phyloP scores from a whole-genome alignment of 75 land plant genomes.

The Chamaecyparis obtusa region DNA sequence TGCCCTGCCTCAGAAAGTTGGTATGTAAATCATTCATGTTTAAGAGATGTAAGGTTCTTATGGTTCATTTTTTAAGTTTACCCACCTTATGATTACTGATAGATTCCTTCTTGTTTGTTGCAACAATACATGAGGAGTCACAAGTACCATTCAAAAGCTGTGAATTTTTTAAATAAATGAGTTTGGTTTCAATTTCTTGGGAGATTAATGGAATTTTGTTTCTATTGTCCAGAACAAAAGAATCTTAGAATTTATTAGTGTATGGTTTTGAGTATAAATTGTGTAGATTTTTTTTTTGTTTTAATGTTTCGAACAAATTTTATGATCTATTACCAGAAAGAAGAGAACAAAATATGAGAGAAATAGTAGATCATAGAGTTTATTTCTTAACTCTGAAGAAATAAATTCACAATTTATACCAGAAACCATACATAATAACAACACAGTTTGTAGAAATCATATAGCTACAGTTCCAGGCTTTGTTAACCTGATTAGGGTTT shows the following conservation, averaged over 20 bases:
- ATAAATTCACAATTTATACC: too few species aligned
- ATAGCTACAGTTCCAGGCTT: background rate
- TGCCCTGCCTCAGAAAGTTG: conserved; percentile 41
- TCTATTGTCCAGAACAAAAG: background rate
- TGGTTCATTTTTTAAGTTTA: background rate
- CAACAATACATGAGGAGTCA: background rate
- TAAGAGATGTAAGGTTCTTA: too few species aligned
- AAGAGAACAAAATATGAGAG: too few species aligned
- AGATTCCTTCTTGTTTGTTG: background rate
- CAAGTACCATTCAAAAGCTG: background rate
- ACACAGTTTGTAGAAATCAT: too few species aligned
- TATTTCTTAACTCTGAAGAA: too few species aligned
- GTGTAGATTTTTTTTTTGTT: too few species aligned
- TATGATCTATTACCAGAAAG: too few species aligned
- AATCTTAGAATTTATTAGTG: too few species aligned
- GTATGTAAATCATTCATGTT: background rate
- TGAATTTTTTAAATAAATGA: background rate
- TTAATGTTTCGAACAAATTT: too few species aligned
- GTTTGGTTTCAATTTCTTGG: background rate
- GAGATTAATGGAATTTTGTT: background rate
- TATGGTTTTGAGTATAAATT: too few species aligned
- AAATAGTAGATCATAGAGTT: too few species aligned
- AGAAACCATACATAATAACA: too few species aligned
- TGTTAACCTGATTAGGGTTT: background rate
- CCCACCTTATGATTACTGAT: background rate